These are phyloP conservation scores for Mucor lusitanicus DNA, from an alignment of 371 early-diverging fungal genomes.

Conservation along the genomic window DNA sequence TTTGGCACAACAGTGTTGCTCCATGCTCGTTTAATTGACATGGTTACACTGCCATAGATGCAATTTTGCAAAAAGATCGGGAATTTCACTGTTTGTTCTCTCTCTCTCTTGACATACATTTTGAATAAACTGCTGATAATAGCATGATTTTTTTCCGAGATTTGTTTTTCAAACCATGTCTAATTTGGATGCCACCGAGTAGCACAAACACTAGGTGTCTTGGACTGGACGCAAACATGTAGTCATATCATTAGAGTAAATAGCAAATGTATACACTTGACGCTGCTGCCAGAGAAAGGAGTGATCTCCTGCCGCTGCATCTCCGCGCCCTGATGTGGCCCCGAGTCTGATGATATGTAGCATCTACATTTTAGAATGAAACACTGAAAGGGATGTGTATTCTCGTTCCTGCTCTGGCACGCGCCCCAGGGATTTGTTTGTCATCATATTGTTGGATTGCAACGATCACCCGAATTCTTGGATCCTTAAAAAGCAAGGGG, in stretches of 20 bases:
- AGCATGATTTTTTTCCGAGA: background rate
- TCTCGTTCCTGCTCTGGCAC: background rate
- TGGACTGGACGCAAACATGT: too few species aligned
- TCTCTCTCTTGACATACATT: background rate
- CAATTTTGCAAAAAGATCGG: background rate
- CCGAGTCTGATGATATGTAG: background rate
- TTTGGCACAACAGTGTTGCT: conserved; percentile 13
- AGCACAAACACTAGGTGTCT: too few species aligned
- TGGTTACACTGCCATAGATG: background rate
- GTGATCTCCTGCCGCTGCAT: too few species aligned
- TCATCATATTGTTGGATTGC: too few species aligned
- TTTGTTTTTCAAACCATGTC: background rate
- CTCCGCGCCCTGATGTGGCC: background rate
- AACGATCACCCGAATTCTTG: background rate
- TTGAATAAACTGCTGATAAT: background rate
- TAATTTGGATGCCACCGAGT: background rate
- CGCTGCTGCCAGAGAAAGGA: too few species aligned
- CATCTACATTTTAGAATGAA: background rate
- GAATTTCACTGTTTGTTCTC: background rate
- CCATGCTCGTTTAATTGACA: background rate
- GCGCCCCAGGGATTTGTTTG: too few species aligned
- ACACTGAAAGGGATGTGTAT: background rate
- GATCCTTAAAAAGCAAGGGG: background rate
- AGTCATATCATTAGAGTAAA: too few species aligned
- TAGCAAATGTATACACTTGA: too few species aligned